A percentile compares a stretch with the other conserved stretches of the same genome.
phyloP scores from a whole-genome alignment of 1,284 basidiomycete genomes.

The Sporisorium sorghi region DNA sequence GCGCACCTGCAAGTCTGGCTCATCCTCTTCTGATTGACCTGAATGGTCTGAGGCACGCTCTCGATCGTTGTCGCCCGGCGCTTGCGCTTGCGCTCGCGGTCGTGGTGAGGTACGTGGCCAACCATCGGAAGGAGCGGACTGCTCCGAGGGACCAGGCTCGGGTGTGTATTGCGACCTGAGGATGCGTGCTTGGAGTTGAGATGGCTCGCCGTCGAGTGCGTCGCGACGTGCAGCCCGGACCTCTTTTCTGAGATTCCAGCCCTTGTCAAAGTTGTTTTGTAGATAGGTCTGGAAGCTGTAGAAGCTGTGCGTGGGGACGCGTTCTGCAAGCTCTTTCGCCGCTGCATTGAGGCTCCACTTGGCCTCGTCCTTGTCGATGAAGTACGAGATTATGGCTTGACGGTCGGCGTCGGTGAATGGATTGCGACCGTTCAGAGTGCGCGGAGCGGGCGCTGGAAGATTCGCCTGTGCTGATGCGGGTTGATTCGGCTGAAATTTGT shows the following conservation, averaged over 20 bases:
- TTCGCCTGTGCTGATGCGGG: constrained; percentile 6
- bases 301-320: constrained; percentile 39
- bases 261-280: constrained; percentile 44
- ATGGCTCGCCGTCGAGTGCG: constrained; percentile 25
- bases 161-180: constrained; percentile 37
- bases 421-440: constrained; percentile 30
- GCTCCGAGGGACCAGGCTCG: constrained; percentile 22
- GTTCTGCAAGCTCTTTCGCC: constrained; percentile 36
- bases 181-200: constrained; percentile 36
- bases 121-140: constrained; percentile 35
- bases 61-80: not conserved
- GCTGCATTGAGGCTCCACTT: constrained; percentile 52
- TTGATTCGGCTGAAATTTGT: constrained; percentile 18
- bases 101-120: constrained; percentile 22
- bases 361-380: constrained; percentile 27
- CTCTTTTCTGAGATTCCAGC: constrained; percentile 34
- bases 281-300: constrained; percentile 54
- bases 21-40: constrained; percentile 11
- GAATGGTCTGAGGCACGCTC: not conserved
- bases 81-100: not conserved
- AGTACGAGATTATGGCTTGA: constrained; percentile 38
- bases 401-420: constrained; percentile 39
- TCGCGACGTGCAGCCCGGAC: constrained; percentile 22
- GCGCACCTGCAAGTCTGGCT: constrained; percentile 24
- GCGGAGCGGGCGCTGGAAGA: constrained; percentile 4